Percentiles rank a stretch among this genome's conserved stretches.
Evolutionary conservation across 768 basidiomycete genomes (phyloP).

Genomic region (Leccinum subgranulosum): DNA sequence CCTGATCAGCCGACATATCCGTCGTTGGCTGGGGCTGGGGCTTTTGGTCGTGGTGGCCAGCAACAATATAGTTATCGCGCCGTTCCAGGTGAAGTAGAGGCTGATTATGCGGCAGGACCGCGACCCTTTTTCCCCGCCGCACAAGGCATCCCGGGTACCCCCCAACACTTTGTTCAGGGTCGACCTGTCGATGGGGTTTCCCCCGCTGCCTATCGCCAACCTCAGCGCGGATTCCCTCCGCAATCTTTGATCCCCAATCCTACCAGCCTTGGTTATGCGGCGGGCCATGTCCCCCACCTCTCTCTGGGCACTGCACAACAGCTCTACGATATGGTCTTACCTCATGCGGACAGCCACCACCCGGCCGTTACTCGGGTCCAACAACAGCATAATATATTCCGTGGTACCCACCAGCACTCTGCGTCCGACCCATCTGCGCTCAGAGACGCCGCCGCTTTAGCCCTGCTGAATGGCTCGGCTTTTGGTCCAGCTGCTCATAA

Average conservation of each 20-base stretch:
- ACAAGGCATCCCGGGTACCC: constrained; percentile 37
- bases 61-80: constrained; percentile 52
- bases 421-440: constrained; percentile 78
- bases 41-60: constrained; percentile 51
- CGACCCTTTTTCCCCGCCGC: constrained; percentile 51
- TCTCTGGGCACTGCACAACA: constrained; percentile 75
- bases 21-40: constrained; percentile 51
- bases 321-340: constrained; percentile 75
- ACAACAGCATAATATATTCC: constrained; percentile 74
- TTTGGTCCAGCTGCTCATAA: constrained; percentile 46
- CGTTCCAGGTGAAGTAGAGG: constrained; percentile 35
- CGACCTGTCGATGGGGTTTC: constrained; percentile 49
- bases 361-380: constrained; percentile 73
- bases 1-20: constrained; percentile 57
- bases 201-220: constrained; percentile 57
- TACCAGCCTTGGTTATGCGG: constrained; percentile 49
- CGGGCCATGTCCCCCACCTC: constrained; percentile 61
- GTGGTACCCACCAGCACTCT: constrained; percentile 76
- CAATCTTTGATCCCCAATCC: constrained; percentile 55
- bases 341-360: constrained; percentile 57
- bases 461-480: constrained; percentile 55
- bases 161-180: constrained; percentile 48
- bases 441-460: constrained; percentile 66
- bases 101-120: constrained; percentile 58
- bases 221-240: constrained; percentile 55